These are phyloP conservation scores for Lentinula boryana DNA, from an alignment of 768 basidiomycete species.

Conservation along the genomic window DNA sequence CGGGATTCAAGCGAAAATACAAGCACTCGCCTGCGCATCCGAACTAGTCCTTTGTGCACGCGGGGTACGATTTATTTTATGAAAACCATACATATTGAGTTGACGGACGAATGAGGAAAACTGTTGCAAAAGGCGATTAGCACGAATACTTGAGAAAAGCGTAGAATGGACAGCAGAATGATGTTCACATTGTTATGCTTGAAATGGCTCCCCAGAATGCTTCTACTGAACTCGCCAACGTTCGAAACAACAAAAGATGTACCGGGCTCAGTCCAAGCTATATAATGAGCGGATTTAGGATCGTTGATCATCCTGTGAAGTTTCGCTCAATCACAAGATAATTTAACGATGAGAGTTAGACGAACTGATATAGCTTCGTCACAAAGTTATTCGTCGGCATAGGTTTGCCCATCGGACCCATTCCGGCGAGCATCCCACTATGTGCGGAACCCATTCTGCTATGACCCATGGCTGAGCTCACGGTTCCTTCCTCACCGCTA, in stretches of 20 bases:
- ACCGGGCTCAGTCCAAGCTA: conserved; percentile 77
- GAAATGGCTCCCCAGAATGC: conserved; percentile 81
- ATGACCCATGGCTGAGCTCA: background rate
- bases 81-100: conserved; percentile 95
- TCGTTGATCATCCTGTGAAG: conserved; percentile 76
- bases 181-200: conserved; percentile 81
- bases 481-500: background rate
- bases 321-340: background rate
- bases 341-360: conserved; percentile 13
- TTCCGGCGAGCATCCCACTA: conserved; percentile 29
- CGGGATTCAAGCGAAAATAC: background rate
- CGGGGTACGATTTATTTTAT: conserved; percentile 89
- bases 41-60: conserved; percentile 78
- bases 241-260: conserved; percentile 84
- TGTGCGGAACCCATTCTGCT: conserved; percentile 5
- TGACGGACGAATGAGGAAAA: conserved; percentile 94
- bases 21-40: conserved; percentile 39
- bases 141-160: conserved; percentile 6
- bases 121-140: conserved; percentile 26
- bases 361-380: conserved; percentile 81
- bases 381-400: conserved; percentile 79
- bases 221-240: conserved; percentile 80
- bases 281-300: conserved; percentile 71
- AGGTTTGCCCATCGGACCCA: conserved; percentile 61
- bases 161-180: conserved; percentile 7